Base-by-base conservation (phyloP, 208 protist species). In the Zelonia costaricensis region DNA sequence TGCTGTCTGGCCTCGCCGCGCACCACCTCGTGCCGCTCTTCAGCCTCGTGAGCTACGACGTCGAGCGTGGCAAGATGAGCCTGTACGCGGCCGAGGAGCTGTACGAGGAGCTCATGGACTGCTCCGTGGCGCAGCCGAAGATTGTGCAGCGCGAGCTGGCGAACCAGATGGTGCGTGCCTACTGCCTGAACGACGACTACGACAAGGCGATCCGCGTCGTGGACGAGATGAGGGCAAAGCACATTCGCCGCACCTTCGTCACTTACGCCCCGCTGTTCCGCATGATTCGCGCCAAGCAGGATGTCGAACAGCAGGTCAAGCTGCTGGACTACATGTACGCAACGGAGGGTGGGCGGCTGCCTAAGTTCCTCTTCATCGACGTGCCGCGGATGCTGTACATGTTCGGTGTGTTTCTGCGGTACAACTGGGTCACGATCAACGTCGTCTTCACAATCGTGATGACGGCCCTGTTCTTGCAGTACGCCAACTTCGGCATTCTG, bases 11-110 rank as follows among this genome's bases (percentile, higher is more conserved):
- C 33, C 74, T 96, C 23, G 81, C 62, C 0, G 84, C 91, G 8
- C 87, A 96, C 59, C 91, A 96, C 59, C 75, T 96, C 10, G 91
- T 96, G n/a, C 91, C 91, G 0, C 77, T 96, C 10, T 94, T 93
- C 63, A 93, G 86, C 54, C 55, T 96, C 0, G 59, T 94, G 22
- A 85, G 82, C 62, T 92, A 94, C 73, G 91, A 96, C 68, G 78
- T 96, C 25, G 87, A 96, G 69, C 61, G 80, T 0, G 85, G 86
- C 0, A 87, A 86, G 69, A 96, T 96, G 87, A 84, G 81, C 8
- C 38, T 79, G 12, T 68, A 75, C 31, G 58, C 92, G 65, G 87
- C 91, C 8, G 77, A 83, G 59, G 81, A 94, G 70, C 60, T 96
- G 4, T 96, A 92, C 64, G 76, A 90, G 59, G 87, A 92, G 69